phyloP scores from a whole-genome alignment of 768 basidiomycete species.

The Leucocoprinus sp. region DNA sequence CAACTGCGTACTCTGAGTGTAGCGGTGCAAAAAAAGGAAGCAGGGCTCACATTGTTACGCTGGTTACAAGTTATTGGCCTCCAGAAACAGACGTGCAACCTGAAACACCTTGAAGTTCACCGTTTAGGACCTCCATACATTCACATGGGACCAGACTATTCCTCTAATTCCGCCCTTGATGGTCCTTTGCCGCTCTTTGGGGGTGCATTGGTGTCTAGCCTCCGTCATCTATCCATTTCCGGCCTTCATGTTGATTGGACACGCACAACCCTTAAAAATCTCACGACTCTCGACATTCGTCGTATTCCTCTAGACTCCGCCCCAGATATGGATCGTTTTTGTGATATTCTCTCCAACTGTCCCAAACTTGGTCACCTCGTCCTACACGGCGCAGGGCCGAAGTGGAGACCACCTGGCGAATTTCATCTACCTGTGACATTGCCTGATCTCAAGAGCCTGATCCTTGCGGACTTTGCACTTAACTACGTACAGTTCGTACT shows the following conservation, averaged over 20 bases:
- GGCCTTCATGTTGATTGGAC: slow-evolving; percentile 59
- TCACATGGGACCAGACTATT: slow-evolving; percentile 34
- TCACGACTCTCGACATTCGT: slow-evolving; percentile 60
- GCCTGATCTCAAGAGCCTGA: slow-evolving; percentile 39
- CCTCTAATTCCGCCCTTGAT: slow-evolving; percentile 22
- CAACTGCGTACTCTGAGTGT: slow-evolving; percentile 54
- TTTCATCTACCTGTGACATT: slow-evolving; percentile 33
- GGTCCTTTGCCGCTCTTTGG: slow-evolving; percentile 39
- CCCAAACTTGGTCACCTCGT: slow-evolving; percentile 46
- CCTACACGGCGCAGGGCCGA: slow-evolving; percentile 57
- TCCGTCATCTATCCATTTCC: slow-evolving; percentile 46
- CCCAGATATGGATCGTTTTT: slow-evolving; percentile 44
- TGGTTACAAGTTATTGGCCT: slow-evolving; percentile 32
- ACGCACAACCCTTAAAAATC: slow-evolving; percentile 36
- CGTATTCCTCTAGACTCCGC: slow-evolving; percentile 45
- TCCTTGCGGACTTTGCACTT: slow-evolving; percentile 48
- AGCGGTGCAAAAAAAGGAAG: slow-evolving; percentile 48
- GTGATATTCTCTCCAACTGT: slow-evolving; percentile 40
- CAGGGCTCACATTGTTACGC: slow-evolving; percentile 42
- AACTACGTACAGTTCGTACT: slow-evolving; percentile 40
- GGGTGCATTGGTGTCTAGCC: slow-evolving; percentile 33
- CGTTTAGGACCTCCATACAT: slow-evolving; percentile 41
- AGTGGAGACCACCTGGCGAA: slow-evolving; percentile 18
- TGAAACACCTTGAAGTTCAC: slow-evolving; percentile 64
- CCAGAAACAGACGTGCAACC: slow-evolving; percentile 26